These are phyloP conservation scores for Suhomyces vadensis DNA, from an alignment of 805 yeast genomes.

Conservation along the genomic window DNA sequence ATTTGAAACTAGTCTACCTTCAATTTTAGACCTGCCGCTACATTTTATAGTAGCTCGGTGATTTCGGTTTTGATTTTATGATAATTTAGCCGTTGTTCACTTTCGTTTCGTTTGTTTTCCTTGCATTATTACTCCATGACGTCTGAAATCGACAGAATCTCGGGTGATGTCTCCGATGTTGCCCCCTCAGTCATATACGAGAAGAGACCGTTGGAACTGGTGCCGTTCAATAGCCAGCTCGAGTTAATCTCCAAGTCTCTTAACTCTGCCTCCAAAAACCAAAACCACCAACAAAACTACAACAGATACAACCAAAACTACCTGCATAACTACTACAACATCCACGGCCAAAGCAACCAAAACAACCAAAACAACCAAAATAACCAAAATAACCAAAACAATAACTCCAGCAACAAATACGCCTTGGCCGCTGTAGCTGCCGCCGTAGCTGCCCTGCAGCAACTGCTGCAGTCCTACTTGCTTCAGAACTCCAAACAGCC, in stretches of 20 bases:
- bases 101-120: slow-evolving; percentile 8
- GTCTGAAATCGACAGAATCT: background rate
- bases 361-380: slow-evolving; percentile 11
- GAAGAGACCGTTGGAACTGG: slow-evolving; percentile 25
- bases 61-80: too few relatives aligned
- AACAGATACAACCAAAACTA: slow-evolving; percentile 10
- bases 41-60: too few relatives aligned
- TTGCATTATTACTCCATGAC: slow-evolving; percentile 7
- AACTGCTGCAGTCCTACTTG: slow-evolving; percentile 20
- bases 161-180: background rate
- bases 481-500: slow-evolving; percentile 16
- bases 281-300: slow-evolving; percentile 9
- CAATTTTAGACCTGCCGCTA: too few relatives aligned
- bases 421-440: slow-evolving; percentile 32
- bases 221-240: slow-evolving; percentile 32
- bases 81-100: background rate
- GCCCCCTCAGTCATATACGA: slow-evolving; percentile 16
- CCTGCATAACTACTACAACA: slow-evolving; percentile 8
- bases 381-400: slow-evolving; percentile 1
- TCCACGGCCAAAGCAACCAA: slow-evolving; percentile 4
- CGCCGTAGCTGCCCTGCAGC: slow-evolving; percentile 35
- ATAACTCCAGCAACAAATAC: slow-evolving; percentile 19
- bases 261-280: slow-evolving; percentile 9
- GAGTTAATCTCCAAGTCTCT: slow-evolving; percentile 23
- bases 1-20: too few relatives aligned